Base-by-base conservation (phyloP, 2,329 filamentous ascomycete genomes). In the Cladosporium velox region DNA sequence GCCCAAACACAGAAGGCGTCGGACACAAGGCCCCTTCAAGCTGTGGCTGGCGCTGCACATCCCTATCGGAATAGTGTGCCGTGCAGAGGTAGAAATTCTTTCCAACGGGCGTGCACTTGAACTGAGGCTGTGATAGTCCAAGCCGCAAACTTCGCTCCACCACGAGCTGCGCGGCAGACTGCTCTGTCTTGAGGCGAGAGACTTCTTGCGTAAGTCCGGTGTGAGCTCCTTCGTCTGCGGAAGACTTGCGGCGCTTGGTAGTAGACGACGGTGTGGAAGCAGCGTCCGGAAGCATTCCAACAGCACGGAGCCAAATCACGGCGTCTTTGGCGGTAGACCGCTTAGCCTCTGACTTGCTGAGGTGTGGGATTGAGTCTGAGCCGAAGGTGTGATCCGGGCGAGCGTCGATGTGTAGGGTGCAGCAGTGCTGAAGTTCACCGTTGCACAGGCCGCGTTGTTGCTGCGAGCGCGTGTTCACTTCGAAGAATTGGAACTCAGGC, bases 1-100 rank as follows among this genome's bases (percentile, higher is more conserved):
- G 81, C 2, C 84, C 83, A 67, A 74, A 81, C 0, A 85, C 73
- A 64, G 79, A 75, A 0, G 73, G 67, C 2, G 82, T 78, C 64
- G 79, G 72, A 28, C 80, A 83, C 21, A 85, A 70, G 3, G 77
- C 74, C 0, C 77, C 76, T 3, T 71, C 69, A 4, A 79, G 71
- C 10, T 70, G 69, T 1, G 75, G 71, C 57, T 74, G 71, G 4
- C 62, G 59, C 0, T 59, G 24, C 8, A 65, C 67, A 28, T 75
- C 74, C 26, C 62, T 30, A 3, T 65, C 55, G 7, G 24, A 30
- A 67, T 82, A 83, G 49, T 64, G 71, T 38, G 78, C 80, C 1
- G 72, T 64, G 11, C 78, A 76, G 30, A 72, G 75, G 69, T 78
- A 74, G 66, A 81, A 78, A 1, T 71, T 70, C 44, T 51, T 38